phyloP scores from a whole-genome alignment of 2,329 filamentous ascomycete species.

The Aspergillus versicolor region DNA sequence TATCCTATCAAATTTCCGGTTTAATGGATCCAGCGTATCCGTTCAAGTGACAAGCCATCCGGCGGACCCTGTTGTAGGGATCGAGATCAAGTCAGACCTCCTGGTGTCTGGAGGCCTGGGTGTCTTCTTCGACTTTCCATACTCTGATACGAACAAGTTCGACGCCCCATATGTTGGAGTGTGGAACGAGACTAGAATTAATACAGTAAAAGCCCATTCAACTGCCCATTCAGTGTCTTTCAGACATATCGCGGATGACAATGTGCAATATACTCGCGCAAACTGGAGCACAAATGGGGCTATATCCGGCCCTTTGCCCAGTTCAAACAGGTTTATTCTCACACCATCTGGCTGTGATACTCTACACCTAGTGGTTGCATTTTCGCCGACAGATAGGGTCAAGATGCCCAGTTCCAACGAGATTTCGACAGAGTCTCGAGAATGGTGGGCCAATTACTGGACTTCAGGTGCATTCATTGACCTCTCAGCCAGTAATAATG shows the following conservation, averaged over 20 bases:
- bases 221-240: not conserved
- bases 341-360: not conserved
- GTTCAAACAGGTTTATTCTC: not conserved
- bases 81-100: constrained; percentile 40
- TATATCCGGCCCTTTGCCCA: not conserved
- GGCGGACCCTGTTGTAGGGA: not conserved
- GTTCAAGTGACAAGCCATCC: not conserved
- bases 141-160: constrained; percentile 53
- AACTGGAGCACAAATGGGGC: not conserved
- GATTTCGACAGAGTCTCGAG: not conserved
- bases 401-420: not conserved
- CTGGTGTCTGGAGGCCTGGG: constrained; percentile 40
- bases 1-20: constrained; percentile 1
- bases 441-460: constrained; percentile 55
- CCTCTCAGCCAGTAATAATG: constrained; percentile 40
- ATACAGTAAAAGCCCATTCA: not conserved
- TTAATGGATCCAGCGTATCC: not conserved
- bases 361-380: not conserved
- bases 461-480: constrained; percentile 54
- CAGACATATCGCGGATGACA: not conserved
- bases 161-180: constrained; percentile 56
- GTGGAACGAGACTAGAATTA: constrained; percentile 46
- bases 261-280: not conserved
- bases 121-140: constrained; percentile 54
- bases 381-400: too few relatives aligned